phyloP scores from a whole-genome alignment of 2,329 filamentous ascomycete genomes.

The Scytalidium lignicola region DNA sequence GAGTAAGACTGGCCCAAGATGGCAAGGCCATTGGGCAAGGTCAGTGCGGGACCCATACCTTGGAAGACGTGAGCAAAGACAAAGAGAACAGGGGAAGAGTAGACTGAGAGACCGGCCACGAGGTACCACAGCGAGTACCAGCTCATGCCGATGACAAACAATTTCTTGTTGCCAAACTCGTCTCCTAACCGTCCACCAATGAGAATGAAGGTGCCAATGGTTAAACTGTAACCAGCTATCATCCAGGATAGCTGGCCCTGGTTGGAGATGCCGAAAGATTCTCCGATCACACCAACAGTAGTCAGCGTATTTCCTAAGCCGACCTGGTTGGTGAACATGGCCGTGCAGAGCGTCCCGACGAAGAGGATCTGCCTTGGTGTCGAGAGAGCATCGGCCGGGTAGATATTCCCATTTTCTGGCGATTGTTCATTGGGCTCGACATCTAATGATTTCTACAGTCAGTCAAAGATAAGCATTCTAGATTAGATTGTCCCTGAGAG shows the following conservation, averaged over 20 bases:
- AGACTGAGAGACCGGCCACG: constrained; percentile 16
- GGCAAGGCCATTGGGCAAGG: constrained; percentile 59
- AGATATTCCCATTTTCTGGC: constrained; percentile 1
- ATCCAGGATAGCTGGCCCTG: constrained; percentile 48
- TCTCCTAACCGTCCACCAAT: constrained; percentile 52
- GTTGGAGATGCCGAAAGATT: constrained; percentile 38
- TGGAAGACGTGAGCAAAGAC: constrained; percentile 47
- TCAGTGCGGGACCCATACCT: constrained; percentile 57
- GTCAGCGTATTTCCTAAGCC: constrained; percentile 41
- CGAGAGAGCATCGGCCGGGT: constrained; percentile 3
- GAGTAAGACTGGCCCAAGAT: constrained; percentile 54
- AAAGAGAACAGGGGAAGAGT: constrained; percentile 27
- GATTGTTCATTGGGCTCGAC: constrained; percentile 1
- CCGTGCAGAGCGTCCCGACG: constrained; percentile 6
- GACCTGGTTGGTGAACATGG: constrained; percentile 26
- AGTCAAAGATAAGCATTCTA: constrained; percentile 1
- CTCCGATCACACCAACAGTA: constrained; percentile 40
- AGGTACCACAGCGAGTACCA: constrained; percentile 14
- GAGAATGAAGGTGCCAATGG: constrained; percentile 52
- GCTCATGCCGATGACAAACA: constrained; percentile 44
- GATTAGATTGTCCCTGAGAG: background rate
- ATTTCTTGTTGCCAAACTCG: constrained; percentile 49
- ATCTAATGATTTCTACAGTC: background rate
- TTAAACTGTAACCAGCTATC: constrained; percentile 52
- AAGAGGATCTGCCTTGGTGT: constrained; percentile 6